These are phyloP conservation scores for Stevia rebaudiana DNA, from an alignment of 140 eudicot genomes.

Conservation along the genomic window DNA sequence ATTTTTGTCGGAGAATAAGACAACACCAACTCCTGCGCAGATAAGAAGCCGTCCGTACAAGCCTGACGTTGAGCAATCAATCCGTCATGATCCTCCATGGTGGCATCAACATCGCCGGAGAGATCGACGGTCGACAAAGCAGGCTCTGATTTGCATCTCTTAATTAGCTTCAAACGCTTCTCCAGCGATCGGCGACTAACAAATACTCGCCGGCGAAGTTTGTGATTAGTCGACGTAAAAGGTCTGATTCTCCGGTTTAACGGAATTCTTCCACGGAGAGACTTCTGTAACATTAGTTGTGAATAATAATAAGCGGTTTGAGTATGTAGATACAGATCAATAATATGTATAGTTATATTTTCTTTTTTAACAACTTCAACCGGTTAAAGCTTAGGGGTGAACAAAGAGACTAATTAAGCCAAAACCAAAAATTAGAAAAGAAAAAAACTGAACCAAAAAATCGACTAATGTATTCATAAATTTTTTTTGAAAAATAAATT, in stretches of 20 bases:
- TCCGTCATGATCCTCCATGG: conserved; percentile 26
- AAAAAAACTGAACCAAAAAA: no score
- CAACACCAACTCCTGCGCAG: conserved; percentile 31
- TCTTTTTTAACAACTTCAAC: no score
- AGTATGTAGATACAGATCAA: conserved; percentile 3
- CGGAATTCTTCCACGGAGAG: conserved; percentile 34
- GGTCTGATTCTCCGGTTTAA: conserved; percentile 37
- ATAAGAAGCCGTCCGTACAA: conserved; percentile 37
- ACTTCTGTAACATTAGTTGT: conserved; percentile 44
- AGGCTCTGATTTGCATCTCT: conserved; percentile 66
- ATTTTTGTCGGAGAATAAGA: conserved; percentile 34
- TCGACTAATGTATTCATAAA: no score
- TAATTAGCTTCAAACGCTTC: conserved; percentile 18
- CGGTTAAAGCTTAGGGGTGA: no score
- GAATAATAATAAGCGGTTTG: background rate
- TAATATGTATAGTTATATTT: background rate
- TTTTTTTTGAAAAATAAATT: no score
- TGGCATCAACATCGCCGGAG: conserved; percentile 3
- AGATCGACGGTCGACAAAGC: conserved; percentile 6
- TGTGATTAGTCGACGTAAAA: conserved; percentile 24
- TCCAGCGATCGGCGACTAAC: conserved; percentile 20
- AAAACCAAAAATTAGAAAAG: no score
- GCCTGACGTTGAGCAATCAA: conserved; percentile 28
- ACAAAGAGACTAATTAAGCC: no score
- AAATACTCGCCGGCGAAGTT: conserved; percentile 19